Evolutionary conservation across 257 asterid genomes (phyloP).

Genomic region (Solanum clarkiae): DNA sequence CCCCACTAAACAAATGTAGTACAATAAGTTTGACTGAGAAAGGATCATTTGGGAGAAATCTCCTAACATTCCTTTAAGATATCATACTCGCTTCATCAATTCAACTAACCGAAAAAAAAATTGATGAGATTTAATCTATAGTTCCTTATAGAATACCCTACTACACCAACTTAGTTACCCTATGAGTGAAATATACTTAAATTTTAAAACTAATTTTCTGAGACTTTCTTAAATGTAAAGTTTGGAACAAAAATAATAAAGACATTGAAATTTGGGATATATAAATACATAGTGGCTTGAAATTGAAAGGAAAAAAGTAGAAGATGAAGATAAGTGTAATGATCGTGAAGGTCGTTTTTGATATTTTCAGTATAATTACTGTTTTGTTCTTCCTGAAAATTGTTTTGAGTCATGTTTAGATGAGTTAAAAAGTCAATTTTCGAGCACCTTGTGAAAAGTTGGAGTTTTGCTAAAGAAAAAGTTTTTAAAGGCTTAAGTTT

Average conservation of each 20-base stretch:
- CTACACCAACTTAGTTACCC: neutral
- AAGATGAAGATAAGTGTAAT: no score
- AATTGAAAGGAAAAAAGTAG: neutral
- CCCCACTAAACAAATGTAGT: neutral
- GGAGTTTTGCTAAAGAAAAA: no score
- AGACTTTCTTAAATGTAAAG: neutral
- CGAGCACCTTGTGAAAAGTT: no score
- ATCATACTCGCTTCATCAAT: neutral
- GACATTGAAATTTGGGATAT: neutral
- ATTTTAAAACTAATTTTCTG: neutral
- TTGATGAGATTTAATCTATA: neutral
- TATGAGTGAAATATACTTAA: neutral
- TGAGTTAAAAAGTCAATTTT: no score
- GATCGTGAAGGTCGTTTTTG: no score
- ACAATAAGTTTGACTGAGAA: neutral
- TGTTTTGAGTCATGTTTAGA: no score
- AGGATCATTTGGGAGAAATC: neutral
- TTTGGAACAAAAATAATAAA: neutral
- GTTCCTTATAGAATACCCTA: no score
- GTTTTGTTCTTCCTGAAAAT: no score
- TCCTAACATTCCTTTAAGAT: neutral
- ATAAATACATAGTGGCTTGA: neutral
- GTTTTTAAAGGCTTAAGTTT: no score
- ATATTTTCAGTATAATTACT: no score
- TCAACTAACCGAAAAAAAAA: no score